Evolutionary conservation across 768 basidiomycete genomes (phyloP), one percentile per base, ranked within the genome.

Genomic region (Kwoniella dejecticola): DNA sequence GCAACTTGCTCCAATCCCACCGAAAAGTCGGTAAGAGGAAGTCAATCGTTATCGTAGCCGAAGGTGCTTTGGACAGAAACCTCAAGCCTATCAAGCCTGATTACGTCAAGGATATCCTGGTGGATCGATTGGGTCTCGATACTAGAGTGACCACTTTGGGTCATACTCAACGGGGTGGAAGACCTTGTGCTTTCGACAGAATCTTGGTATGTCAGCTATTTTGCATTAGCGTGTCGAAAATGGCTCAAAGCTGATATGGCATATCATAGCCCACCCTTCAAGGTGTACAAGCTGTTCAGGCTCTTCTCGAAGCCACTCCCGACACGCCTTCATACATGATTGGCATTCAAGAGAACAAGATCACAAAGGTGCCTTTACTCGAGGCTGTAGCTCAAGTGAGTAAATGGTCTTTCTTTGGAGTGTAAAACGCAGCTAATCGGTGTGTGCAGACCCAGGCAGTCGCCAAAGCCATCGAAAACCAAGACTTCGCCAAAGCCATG

Each of bases 261-360:
- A 15, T 11, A 27, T 31, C n/a, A 11, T 70, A 95, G 92, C 92
- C 95, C 0, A 96, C 94, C 0, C 81, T 98, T n/a, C 94, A 99
- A 83, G 94, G 92, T 53, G 84, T 92, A 29, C 90, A 96, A 74
- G 95, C 96, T 1, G 89, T 98, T 49, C 85, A 92, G 53, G 89
- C 91, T 1, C 82, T 98, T 26, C 82, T 98, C 5, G 86, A 88
- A 69, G 85, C 95, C 0, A 89, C 86, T 0, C 91, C 94, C 4
- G 85, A 89, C 19, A 91, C 89, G 0, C 95, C 95, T 4, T 95
- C 92, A 0, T 97, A 94, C 76, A 95, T 99, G 89, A 98, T 99
- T 72, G 94, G 96, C 23, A 83, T 96, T 38, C 85, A 86, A 65
- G 94, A 97, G 81, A 97, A 96, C 82, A 95, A 95, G 81, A 90